Evolutionary conservation across 495 filamentous ascomycete genomes (phyloP).

Genomic region (Penicillium verhagenii): DNA sequence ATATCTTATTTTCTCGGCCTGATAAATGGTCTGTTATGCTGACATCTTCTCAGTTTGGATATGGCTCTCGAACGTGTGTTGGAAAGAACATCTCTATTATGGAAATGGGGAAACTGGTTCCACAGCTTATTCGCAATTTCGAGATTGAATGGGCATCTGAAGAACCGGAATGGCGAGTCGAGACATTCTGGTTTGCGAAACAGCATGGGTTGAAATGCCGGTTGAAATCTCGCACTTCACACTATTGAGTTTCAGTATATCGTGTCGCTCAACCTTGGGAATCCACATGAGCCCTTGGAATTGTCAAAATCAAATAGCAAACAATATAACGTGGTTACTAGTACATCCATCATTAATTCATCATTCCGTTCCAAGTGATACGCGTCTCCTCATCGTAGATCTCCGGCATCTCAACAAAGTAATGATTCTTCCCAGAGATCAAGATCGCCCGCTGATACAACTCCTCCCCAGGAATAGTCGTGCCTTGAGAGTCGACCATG

Average conservation of each 20-base stretch:
- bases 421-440: constrained; percentile 11
- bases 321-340: too few relatives aligned
- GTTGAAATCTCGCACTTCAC: constrained; percentile 1
- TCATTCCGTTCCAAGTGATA: neutral
- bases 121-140: constrained; percentile 10
- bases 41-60: constrained; percentile 13
- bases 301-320: too few relatives aligned
- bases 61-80: constrained; percentile 16
- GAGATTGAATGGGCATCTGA: constrained; percentile 18
- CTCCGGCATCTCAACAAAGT: constrained; percentile 16
- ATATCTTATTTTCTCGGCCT: too few relatives aligned
- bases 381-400: neutral
- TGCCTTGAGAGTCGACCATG: constrained; percentile 15
- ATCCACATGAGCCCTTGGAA: too few relatives aligned
- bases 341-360: neutral
- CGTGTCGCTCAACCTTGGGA: too few relatives aligned
- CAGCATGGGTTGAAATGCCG: constrained; percentile 16
- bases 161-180: constrained; percentile 10
- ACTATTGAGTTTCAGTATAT: too few relatives aligned
- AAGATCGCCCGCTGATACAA: constrained; percentile 13
- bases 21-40: neutral
- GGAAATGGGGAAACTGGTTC: constrained; percentile 16
- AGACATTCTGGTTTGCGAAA: constrained; percentile 18
- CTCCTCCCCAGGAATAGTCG: constrained; percentile 5
- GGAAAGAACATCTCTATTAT: constrained; percentile 20